A percentile compares a stretch with the other conserved stretches of the same genome.
These are phyloP conservation scores for Claviceps sp. DNA, from an alignment of 2,329 filamentous ascomycete genomes.

Conservation along the genomic window DNA sequence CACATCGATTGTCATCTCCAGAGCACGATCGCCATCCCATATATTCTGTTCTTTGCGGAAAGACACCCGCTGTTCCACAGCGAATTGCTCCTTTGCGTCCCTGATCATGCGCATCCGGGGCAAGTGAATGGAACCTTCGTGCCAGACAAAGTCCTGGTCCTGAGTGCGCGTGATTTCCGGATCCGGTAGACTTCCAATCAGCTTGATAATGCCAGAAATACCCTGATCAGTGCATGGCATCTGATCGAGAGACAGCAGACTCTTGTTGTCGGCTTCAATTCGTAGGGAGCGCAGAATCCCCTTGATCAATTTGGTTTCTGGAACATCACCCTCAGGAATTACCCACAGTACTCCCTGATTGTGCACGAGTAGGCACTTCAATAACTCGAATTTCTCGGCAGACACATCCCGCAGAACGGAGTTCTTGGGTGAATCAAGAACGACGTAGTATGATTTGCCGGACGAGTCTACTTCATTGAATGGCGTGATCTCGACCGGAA, in stretches of 20 bases:
- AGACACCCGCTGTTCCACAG: constrained; percentile 6
- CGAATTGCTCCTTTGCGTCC: constrained; percentile 6
- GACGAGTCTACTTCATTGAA: constrained; percentile 1
- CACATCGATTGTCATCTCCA: constrained; percentile 14
- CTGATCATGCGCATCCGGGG: constrained; percentile 5
- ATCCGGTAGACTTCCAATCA: not conserved
- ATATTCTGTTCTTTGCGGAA: constrained; percentile 11
- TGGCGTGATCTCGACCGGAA: not conserved
- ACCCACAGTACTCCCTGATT: constrained; percentile 7
- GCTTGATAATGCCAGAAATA: constrained; percentile 3
- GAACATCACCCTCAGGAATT: constrained; percentile 1
- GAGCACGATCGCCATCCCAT: constrained; percentile 9
- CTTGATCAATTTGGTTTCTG: constrained; percentile 5
- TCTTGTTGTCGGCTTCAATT: constrained; percentile 3
- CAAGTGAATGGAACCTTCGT: constrained; percentile 5
- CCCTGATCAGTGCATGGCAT: constrained; percentile 1
- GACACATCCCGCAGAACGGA: not conserved
- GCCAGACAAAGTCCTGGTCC: constrained; percentile 8
- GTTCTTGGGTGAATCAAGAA: constrained; percentile 1
- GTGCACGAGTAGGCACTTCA: constrained; percentile 5
- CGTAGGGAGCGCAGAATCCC: constrained; percentile 7
- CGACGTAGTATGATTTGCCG: not conserved
- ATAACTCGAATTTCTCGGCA: constrained; percentile 1
- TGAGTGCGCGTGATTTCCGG: not conserved
- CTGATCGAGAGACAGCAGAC: constrained; percentile 3